Evolutionary conservation across 768 basidiomycete species (phyloP), one percentile per base, ranked within the genome.

Genomic region (Cystobasidium tubakii): DNA sequence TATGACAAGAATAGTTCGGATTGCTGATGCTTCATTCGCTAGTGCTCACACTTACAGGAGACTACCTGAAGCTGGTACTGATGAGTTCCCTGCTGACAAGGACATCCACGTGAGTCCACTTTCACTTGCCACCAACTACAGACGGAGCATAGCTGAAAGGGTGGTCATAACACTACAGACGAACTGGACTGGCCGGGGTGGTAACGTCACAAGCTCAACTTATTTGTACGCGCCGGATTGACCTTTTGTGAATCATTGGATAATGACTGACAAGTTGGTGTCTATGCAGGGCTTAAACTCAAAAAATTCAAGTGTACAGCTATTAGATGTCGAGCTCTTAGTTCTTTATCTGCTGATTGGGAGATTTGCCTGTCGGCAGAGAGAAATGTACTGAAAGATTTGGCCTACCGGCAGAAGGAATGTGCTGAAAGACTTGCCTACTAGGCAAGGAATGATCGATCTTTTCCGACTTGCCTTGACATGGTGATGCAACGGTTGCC

Each of bases 171-270:
- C 15, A 15, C 25, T 65, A n/a, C 23, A 67, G 42, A 67, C 50
- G 84, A 97, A 96, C 86, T 98, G 95, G 95, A 98, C 94, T 78
- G 95, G 95, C 57, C 91, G 92, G 77, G 95, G 95, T 64, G 95
- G 95, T 77, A 92, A 88, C 77, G 92, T 95, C 72, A 92, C 95
- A 69, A 89, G 93, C 44, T 88, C 87, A 75, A 87, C 89, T 65
- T 98, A 98, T 15, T 39, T 39, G 39, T 39, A 6, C 39, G 39
- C 39, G 39, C 39, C 6, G 15, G 7, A 39, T 54, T n/a, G n/a
- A n/a, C n/a, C n/a, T n/a, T n/a, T n/a, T n/a, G n/a, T n/a, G n/a
- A n/a, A n/a, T n/a, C n/a, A n/a, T n/a, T n/a, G n/a, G n/a, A n/a
- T n/a, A n/a, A n/a, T n/a, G n/a, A n/a, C n/a, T n/a, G n/a, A n/a